Percentiles rank a stretch among this genome's conserved stretches.
Evolutionary conservation across 257 asterid species (phyloP).

Genomic region (Nicotiana sylvestris): DNA sequence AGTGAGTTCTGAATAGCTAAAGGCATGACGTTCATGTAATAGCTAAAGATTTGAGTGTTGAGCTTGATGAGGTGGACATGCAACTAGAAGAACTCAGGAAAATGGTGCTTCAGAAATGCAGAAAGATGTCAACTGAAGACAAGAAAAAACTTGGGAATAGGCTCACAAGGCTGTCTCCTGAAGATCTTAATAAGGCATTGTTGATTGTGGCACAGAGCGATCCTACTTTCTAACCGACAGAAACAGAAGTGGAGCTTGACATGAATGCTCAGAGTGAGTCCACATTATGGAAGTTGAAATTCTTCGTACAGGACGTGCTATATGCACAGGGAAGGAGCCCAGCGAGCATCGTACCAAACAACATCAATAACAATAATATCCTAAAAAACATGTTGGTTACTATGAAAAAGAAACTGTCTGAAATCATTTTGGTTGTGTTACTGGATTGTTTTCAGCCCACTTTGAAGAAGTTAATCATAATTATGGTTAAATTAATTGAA

Average conservation of each 20-base stretch:
- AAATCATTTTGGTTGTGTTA: constrained; percentile 17
- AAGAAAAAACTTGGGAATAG: constrained; percentile 73
- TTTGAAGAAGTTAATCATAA: neutral
- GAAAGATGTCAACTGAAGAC: constrained; percentile 80
- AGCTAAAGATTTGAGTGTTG: too few species aligned
- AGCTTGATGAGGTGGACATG: too few species aligned
- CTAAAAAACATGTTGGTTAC: constrained; percentile 49
- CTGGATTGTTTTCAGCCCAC: neutral
- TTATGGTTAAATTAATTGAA: neutral
- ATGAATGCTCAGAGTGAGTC: constrained; percentile 79
- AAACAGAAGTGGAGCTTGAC: constrained; percentile 67
- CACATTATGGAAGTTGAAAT: constrained; percentile 75
- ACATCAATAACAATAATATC: constrained; percentile 31
- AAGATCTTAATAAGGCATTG: constrained; percentile 69
- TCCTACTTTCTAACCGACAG: constrained; percentile 48
- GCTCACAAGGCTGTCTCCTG: constrained; percentile 54
- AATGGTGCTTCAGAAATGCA: constrained; percentile 7
- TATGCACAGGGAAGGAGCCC: constrained; percentile 51
- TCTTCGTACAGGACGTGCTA: constrained; percentile 65
- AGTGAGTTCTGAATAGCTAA: too few species aligned
- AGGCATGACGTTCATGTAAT: too few species aligned
- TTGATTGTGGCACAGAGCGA: constrained; percentile 59
- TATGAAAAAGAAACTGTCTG: constrained; percentile 43
- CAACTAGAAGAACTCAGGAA: too few species aligned
- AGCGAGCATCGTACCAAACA: constrained; percentile 30